Evolutionary conservation across 352 stramenopile species (phyloP).

Genomic region (Globisporangium abappressorium): DNA sequence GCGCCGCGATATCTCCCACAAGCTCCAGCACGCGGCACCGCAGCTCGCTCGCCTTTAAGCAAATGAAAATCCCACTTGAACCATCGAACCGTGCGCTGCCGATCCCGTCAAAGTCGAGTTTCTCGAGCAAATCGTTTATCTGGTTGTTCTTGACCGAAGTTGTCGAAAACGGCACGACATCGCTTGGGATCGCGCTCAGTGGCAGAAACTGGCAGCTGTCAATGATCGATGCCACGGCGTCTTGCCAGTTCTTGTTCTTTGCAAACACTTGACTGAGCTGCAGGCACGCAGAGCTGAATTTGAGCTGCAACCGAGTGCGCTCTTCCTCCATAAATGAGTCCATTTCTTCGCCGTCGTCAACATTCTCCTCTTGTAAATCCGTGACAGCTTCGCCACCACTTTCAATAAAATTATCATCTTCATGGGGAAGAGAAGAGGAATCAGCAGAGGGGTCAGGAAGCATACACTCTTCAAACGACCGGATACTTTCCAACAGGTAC

Average conservation of each 20-base stretch:
- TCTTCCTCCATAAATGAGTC: slow-evolving; percentile 79
- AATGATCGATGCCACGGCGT: slow-evolving; percentile 37
- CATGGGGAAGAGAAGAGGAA: slow-evolving; percentile 25
- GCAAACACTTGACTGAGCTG: slow-evolving; percentile 49
- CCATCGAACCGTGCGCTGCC: slow-evolving; percentile 11
- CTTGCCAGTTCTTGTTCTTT: slow-evolving; percentile 32
- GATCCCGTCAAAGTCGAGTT: slow-evolving; percentile 72
- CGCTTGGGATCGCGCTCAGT: slow-evolving; percentile 30
- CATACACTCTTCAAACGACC: slow-evolving; percentile 70
- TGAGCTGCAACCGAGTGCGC: slow-evolving; percentile 61
- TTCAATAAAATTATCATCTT: slow-evolving; percentile 14
- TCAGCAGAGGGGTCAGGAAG: slow-evolving; percentile 18
- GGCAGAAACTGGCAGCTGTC: slow-evolving; percentile 51
- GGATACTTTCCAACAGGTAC: slow-evolving; percentile 68
- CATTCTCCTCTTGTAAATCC: slow-evolving; percentile 17
- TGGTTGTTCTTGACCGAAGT: slow-evolving; percentile 15
- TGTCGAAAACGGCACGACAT: slow-evolving; percentile 25
- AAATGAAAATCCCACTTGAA: slow-evolving; percentile 31
- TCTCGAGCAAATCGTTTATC: slow-evolving; percentile 45
- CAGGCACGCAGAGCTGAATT: slow-evolving; percentile 71
- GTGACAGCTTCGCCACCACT: slow-evolving; percentile 14
- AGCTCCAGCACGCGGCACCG: slow-evolving; percentile 60
- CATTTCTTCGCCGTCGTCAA: slow-evolving; percentile 37
- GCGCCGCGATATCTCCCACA: slow-evolving; percentile 70
- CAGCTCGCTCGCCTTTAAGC: slow-evolving; percentile 44